Evolutionary conservation across 2,329 filamentous ascomycete species (phyloP).

Genomic region (Aurifilum marmelostoma): DNA sequence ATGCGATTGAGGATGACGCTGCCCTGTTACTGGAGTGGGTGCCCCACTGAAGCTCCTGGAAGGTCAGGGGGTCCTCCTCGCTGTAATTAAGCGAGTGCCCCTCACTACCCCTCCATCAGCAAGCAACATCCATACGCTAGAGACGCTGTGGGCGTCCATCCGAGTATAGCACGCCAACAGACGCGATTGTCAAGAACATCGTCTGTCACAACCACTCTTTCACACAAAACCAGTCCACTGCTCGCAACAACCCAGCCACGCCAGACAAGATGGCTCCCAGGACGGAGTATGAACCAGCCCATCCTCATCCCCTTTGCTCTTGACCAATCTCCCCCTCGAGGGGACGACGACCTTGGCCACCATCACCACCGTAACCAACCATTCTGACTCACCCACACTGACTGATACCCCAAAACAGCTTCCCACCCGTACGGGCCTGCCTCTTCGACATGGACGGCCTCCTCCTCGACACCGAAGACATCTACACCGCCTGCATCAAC

Average conservation of each 20-base stretch:
- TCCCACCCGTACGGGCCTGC: conserved; percentile 83
- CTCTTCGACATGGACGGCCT: conserved; percentile 99
- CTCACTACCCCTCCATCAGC: conserved; percentile 10
- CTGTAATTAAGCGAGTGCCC: neutral
- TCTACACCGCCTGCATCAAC: conserved; percentile 85
- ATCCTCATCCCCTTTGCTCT: neutral
- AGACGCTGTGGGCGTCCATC: neutral
- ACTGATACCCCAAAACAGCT: conserved; percentile 49
- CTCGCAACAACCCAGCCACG: neutral
- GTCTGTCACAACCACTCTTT: neutral
- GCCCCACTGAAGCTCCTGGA: neutral
- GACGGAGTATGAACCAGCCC: conserved; percentile 47
- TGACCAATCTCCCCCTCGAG: neutral
- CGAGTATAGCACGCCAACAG: neutral
- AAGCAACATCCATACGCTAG: too few species aligned
- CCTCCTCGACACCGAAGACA: conserved; percentile 89
- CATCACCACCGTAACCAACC: too few species aligned
- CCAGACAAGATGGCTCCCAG: conserved; percentile 44
- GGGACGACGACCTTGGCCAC: too few species aligned
- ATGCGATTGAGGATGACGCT: conserved; percentile 1
- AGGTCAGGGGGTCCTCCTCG: neutral
- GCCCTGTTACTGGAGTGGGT: neutral
- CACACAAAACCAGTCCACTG: neutral
- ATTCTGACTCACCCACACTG: neutral
- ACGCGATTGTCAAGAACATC: neutral